phyloP scores from a whole-genome alignment of 2,329 filamentous ascomycete species.

The Rhexocercosporidium sp. region DNA sequence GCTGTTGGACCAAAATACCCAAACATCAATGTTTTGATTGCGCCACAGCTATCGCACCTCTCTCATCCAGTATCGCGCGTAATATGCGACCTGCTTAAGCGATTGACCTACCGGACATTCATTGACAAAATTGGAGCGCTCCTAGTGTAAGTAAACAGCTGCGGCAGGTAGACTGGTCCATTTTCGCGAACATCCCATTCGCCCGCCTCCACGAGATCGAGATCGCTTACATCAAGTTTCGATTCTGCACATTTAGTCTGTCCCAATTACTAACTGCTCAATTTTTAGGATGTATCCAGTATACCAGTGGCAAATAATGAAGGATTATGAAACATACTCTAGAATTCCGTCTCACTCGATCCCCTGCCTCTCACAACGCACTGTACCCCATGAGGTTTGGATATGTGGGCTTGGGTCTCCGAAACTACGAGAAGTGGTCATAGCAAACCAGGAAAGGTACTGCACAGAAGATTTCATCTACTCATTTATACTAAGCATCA shows the following conservation, averaged over 20 bases:
- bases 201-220: neutral
- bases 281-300: constrained; percentile 6
- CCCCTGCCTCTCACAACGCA: constrained; percentile 1
- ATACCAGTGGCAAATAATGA: constrained; percentile 14
- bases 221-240: neutral
- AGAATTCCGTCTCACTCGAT: neutral
- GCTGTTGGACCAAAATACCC: neutral
- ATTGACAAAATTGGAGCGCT: constrained; percentile 4
- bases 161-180: neutral
- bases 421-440: neutral
- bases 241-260: neutral
- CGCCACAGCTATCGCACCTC: neutral
- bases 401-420: constrained; percentile 1
- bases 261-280: neutral
- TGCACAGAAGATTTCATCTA: neutral
- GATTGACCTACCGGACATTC: constrained; percentile 4
- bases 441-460: constrained; percentile 6
- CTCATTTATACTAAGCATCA: neutral
- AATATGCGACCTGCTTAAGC: neutral
- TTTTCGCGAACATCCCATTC: neutral
- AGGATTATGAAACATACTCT: neutral
- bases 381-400: neutral
- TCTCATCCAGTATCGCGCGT: neutral
- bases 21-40: neutral
- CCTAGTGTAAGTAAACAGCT: neutral